These are phyloP conservation scores for Malassezia nana DNA, from an alignment of 1,284 basidiomycete genomes.

Conservation along the genomic window DNA sequence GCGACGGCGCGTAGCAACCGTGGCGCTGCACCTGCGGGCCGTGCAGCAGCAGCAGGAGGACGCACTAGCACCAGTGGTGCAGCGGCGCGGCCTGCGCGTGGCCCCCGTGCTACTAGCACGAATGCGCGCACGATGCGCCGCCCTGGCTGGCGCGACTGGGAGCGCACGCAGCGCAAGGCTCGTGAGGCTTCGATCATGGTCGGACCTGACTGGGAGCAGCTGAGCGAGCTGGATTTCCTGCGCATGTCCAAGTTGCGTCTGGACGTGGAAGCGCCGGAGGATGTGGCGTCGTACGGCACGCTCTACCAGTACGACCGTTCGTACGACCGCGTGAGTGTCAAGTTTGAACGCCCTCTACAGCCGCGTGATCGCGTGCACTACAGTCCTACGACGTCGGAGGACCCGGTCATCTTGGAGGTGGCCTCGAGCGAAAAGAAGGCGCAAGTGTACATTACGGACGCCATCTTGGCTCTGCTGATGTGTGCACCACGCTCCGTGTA, in stretches of 20 bases:
- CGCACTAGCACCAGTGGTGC: slow-evolving; percentile 3
- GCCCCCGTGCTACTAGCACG: slow-evolving; percentile 27
- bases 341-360: slow-evolving; percentile 79
- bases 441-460: slow-evolving; percentile 91
- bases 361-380: slow-evolving; percentile 90
- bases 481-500: slow-evolving; percentile 87
- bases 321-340: slow-evolving; percentile 83
- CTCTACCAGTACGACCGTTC: slow-evolving; percentile 87
- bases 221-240: slow-evolving; percentile 95
- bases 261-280: slow-evolving; percentile 56
- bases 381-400: slow-evolving; percentile 93
- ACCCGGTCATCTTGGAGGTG: slow-evolving; percentile 56
- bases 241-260: slow-evolving; percentile 81
- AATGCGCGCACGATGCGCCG: slow-evolving; percentile 50
- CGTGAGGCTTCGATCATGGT: slow-evolving; percentile 92
- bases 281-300: slow-evolving; percentile 67
- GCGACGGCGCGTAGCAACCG: slow-evolving; percentile 42
- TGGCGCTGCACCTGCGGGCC: slow-evolving; percentile 29
- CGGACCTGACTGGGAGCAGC: slow-evolving; percentile 78
- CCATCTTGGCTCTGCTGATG: slow-evolving; percentile 92
- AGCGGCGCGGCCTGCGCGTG: slow-evolving; percentile 42
- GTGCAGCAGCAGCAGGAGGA: slow-evolving; percentile 21
- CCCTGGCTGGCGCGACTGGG: slow-evolving; percentile 85
- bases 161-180: slow-evolving; percentile 68
- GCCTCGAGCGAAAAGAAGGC: slow-evolving; percentile 51